phyloP scores from a whole-genome alignment of 495 filamentous ascomycete genomes.

The Aspergillus olivimuriae region DNA sequence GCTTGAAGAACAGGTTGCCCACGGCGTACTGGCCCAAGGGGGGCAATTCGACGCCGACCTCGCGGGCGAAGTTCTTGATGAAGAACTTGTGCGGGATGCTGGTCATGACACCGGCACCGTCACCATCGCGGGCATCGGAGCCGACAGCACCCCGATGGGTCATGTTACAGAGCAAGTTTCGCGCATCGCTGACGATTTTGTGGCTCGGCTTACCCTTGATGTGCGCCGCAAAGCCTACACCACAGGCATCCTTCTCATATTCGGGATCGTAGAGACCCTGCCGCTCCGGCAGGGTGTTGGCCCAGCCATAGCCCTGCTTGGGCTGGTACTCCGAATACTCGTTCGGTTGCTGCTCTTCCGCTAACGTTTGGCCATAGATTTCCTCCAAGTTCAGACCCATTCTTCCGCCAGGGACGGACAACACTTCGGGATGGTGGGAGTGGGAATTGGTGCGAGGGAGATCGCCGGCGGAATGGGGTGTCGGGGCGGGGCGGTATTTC shows the following conservation, averaged over 20 bases:
- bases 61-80: slow-evolving; percentile 92
- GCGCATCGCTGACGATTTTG: slow-evolving; percentile 98
- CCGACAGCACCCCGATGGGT: slow-evolving; percentile 98
- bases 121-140: slow-evolving; percentile 94
- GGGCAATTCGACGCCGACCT: slow-evolving; percentile 79
- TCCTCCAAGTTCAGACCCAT: slow-evolving; percentile 65
- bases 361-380: slow-evolving; percentile 56
- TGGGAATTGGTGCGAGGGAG: slow-evolving; percentile 9
- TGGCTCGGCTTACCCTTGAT: slow-evolving; percentile 97
- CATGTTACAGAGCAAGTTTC: slow-evolving; percentile 98
- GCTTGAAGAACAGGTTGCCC: slow-evolving; percentile 98
- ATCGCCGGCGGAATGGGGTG: slow-evolving; percentile 19
- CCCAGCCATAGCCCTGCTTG: slow-evolving; percentile 86
- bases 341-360: slow-evolving; percentile 51
- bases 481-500: slow-evolving; percentile 15
- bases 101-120: slow-evolving; percentile 98
- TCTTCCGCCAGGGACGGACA: slow-evolving; percentile 48
- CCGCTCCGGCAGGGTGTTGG: slow-evolving; percentile 88
- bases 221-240: slow-evolving; percentile 99
- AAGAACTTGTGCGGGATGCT: slow-evolving; percentile 99
- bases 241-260: slow-evolving; percentile 98
- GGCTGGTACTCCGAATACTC: slow-evolving; percentile 82
- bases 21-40: slow-evolving; percentile 91
- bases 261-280: slow-evolving; percentile 97
- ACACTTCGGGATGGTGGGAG: slow-evolving; percentile 10